These are phyloP conservation scores for Aspergillus olivimuriae DNA, from an alignment of 495 filamentous ascomycete species.

Conservation along the genomic window DNA sequence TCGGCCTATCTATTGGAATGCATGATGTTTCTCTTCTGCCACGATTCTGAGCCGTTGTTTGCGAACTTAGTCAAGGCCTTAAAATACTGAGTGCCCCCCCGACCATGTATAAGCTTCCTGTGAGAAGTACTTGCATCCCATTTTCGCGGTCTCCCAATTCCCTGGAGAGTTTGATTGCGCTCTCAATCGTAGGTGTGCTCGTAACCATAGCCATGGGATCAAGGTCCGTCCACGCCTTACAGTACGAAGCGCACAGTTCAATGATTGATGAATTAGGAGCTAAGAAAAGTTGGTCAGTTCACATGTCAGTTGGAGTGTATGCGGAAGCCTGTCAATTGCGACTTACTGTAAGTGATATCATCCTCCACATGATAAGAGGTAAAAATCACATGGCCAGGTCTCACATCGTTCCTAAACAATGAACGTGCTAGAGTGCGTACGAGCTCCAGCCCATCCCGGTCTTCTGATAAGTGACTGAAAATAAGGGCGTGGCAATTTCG, in stretches of 20 bases:
- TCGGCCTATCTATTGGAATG: neutral
- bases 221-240: conserved; percentile 20
- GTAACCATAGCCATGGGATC: conserved; percentile 19
- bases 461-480: conserved; percentile 36
- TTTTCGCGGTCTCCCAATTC: conserved; percentile 13
- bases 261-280: conserved; percentile 10
- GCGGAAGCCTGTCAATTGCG: conserved; percentile 17
- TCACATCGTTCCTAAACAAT: conserved; percentile 15
- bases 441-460: conserved; percentile 29
- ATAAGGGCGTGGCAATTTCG: conserved; percentile 21
- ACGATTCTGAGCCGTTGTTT: conserved; percentile 1
- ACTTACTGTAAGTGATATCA: conserved; percentile 18
- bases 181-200: conserved; percentile 23
- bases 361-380: conserved; percentile 27
- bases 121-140: conserved; percentile 46
- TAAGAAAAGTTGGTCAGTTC: neutral
- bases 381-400: conserved; percentile 26
- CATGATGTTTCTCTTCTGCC: neutral
- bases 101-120: conserved; percentile 57
- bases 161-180: conserved; percentile 25
- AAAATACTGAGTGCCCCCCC: conserved; percentile 47
- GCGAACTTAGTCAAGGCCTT: conserved; percentile 20
- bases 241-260: conserved; percentile 17
- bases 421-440: conserved; percentile 22
- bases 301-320: neutral